phyloP scores from a whole-genome alignment of 108 stramenopile genomes.

The Cylindrotheca closterium region DNA sequence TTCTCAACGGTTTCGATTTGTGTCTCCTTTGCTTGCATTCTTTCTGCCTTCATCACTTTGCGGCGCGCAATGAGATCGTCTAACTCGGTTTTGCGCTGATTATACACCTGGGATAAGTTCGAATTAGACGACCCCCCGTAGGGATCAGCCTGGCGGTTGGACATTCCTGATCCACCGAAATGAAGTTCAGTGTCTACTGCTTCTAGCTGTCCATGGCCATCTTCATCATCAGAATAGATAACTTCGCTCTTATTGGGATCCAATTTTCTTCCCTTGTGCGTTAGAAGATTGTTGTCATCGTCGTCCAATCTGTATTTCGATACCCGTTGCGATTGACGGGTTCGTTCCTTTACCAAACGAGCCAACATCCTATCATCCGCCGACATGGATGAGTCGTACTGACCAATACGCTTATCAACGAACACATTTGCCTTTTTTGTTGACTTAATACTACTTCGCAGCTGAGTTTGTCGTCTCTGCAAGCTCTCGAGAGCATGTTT shows the following conservation, averaged over 20 bases:
- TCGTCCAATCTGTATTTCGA: conserved; percentile 65
- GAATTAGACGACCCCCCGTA: conserved; percentile 44
- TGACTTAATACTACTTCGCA: conserved; percentile 28
- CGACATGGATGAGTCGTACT: conserved; percentile 47
- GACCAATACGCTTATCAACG: conserved; percentile 81
- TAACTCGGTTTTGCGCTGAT: conserved; percentile 80
- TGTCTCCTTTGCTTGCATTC: conserved; percentile 79
- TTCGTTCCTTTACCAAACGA: conserved; percentile 75
- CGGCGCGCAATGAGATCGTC: conserved; percentile 88
- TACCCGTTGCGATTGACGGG: conserved; percentile 51
- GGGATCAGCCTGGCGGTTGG: conserved; percentile 26
- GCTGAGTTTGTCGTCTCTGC: conserved; percentile 33
- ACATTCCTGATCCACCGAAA: conserved; percentile 80
- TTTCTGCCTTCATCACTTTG: conserved; percentile 87
- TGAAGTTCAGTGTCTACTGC: conserved; percentile 86
- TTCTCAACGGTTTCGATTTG: conserved; percentile 82
- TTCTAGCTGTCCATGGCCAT: conserved; percentile 69
- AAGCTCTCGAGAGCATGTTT: conserved; percentile 37
- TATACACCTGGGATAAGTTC: conserved; percentile 60
- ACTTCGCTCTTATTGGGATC: conserved; percentile 49
- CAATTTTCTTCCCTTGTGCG: conserved; percentile 86
- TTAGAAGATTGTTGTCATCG: conserved; percentile 43
- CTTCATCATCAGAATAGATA: conserved; percentile 73
- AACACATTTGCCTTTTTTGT: conserved; percentile 69
- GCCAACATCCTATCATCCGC: conserved; percentile 71